phyloP scores from a whole-genome alignment of 2,329 filamentous ascomycete genomes.

The Sporothrix humicola region DNA sequence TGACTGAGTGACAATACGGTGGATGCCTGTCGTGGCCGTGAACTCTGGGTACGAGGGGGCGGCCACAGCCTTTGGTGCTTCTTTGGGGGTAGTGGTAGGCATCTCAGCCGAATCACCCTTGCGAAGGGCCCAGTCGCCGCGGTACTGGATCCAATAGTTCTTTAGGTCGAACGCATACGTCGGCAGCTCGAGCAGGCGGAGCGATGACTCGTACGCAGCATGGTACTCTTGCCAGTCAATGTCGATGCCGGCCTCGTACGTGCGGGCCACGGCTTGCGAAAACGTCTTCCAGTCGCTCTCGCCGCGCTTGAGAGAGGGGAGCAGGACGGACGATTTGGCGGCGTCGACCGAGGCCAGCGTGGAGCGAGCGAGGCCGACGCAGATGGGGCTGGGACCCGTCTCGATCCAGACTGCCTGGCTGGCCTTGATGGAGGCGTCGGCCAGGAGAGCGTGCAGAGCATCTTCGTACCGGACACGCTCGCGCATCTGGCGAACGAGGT shows the following conservation, averaged over 20 bases:
- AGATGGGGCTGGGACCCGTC: slow-evolving; percentile 74
- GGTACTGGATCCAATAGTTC: slow-evolving; percentile 69
- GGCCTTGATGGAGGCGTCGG: slow-evolving; percentile 55
- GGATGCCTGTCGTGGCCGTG: slow-evolving; percentile 55
- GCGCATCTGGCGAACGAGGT: slow-evolving; percentile 54
- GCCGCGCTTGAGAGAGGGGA: slow-evolving; percentile 64
- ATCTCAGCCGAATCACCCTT: slow-evolving; percentile 59
- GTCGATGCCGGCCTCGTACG: slow-evolving; percentile 57
- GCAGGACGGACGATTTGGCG: slow-evolving; percentile 55
- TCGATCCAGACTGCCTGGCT: slow-evolving; percentile 73
- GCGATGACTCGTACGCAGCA: slow-evolving; percentile 51
- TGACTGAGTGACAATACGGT: background rate
- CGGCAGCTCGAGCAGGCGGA: slow-evolving; percentile 65
- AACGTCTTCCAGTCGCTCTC: slow-evolving; percentile 70
- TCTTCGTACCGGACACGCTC: slow-evolving; percentile 63
- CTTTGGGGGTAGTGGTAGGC: slow-evolving; percentile 37
- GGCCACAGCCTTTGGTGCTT: background rate
- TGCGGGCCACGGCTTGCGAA: slow-evolving; percentile 39
- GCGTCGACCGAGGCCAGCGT: slow-evolving; percentile 59
- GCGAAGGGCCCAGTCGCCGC: slow-evolving; percentile 72
- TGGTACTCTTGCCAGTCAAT: slow-evolving; percentile 76
- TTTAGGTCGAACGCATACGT: slow-evolving; percentile 75
- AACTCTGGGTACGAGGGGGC: slow-evolving; percentile 51
- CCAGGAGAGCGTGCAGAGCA: slow-evolving; percentile 69
- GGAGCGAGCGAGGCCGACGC: slow-evolving; percentile 67